These are phyloP conservation scores for Syncephalastrum contaminatum DNA, from an alignment of 371 early-diverging fungal species.

Conservation along the genomic window DNA sequence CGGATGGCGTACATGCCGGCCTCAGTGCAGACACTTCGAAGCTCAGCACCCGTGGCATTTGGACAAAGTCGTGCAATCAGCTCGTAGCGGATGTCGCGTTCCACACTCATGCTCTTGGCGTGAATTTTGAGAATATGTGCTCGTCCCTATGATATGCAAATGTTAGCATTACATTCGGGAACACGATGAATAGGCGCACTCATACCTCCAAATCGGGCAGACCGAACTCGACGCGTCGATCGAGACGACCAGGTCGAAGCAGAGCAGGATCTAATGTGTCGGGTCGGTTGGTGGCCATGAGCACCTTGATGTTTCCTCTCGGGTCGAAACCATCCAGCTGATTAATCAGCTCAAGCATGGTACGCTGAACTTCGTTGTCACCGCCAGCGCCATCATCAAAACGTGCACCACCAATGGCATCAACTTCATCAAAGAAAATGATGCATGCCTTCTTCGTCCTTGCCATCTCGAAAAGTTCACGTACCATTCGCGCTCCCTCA, in stretches of 20 bases:
- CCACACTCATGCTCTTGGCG: conserved; percentile 99
- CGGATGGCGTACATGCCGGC: conserved; percentile 99
- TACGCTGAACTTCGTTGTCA: conserved; percentile 97
- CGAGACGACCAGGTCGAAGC: conserved; percentile 98
- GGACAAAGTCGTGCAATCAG: conserved; percentile 95
- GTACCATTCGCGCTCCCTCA: conserved; percentile 99
- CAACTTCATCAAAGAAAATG: conserved; percentile 99
- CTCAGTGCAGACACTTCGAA: conserved; percentile 99
- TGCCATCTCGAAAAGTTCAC: conserved; percentile 99
- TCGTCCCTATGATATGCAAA: conserved; percentile 63
- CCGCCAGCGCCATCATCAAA: conserved; percentile 86
- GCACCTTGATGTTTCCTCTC: conserved; percentile 98
- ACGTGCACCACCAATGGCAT: conserved; percentile 98
- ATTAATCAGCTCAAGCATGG: conserved; percentile 99
- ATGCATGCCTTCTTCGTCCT: conserved; percentile 80
- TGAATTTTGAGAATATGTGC: conserved; percentile 99
- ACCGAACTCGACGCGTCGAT: conserved; percentile 99
- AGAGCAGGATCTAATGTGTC: conserved; percentile 99
- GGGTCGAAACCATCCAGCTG: conserved; percentile 99
- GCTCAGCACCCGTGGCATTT: conserved; percentile 98
- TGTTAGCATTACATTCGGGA: not conserved
- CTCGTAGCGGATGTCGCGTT: conserved; percentile 96
- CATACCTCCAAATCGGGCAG: conserved; percentile 89
- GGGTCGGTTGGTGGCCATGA: conserved; percentile 99
- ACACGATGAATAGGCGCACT: not conserved